A percentile compares a stretch with the other conserved stretches of the same genome.
These are phyloP conservation scores for Trypanosoma rangeli DNA, from an alignment of 208 protist genomes.

Conservation along the genomic window DNA sequence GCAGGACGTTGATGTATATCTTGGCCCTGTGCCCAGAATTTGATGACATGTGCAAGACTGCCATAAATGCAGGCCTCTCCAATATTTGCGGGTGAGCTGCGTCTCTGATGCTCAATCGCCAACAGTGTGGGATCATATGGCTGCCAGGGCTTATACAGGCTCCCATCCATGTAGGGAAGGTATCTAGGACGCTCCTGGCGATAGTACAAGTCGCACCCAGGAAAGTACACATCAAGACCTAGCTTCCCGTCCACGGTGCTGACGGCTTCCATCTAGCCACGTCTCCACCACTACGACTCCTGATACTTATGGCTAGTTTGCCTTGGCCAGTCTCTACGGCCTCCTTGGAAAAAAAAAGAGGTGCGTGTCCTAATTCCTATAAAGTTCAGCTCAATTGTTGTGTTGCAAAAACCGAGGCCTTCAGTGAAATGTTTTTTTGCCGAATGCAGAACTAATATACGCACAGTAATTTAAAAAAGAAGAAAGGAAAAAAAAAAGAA, in stretches of 20 bases:
- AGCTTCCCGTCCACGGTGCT: constrained; percentile 31
- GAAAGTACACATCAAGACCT: constrained; percentile 63
- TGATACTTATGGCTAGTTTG: not conserved
- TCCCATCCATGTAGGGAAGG: constrained; percentile 43
- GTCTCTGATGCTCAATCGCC: constrained; percentile 27
- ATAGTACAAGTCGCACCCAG: constrained; percentile 36
- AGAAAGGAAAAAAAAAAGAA: no score
- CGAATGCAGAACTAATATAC: no score
- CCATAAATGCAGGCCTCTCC: constrained; percentile 71
- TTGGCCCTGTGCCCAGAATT: constrained; percentile 55
- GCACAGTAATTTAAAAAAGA: not conserved
- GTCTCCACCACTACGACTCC: not conserved
- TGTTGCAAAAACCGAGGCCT: no score
- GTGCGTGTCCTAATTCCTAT: not conserved
- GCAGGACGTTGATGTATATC: constrained; percentile 33
- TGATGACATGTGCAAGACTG: constrained; percentile 49
- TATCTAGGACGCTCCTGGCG: not conserved
- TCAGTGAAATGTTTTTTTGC: no score
- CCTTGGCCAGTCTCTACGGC: not conserved
- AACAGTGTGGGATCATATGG: not conserved
- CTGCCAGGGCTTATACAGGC: constrained; percentile 1
- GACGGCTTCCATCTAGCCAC: constrained; percentile 2
- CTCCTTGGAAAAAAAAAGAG: not conserved
- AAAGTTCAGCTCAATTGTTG: no score
- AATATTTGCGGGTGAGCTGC: constrained; percentile 41